A percentile compares a stretch with the other conserved stretches of the same genome.
Evolutionary conservation across 1,284 basidiomycete genomes (phyloP).

Genomic region (Austroboletus niveus): DNA sequence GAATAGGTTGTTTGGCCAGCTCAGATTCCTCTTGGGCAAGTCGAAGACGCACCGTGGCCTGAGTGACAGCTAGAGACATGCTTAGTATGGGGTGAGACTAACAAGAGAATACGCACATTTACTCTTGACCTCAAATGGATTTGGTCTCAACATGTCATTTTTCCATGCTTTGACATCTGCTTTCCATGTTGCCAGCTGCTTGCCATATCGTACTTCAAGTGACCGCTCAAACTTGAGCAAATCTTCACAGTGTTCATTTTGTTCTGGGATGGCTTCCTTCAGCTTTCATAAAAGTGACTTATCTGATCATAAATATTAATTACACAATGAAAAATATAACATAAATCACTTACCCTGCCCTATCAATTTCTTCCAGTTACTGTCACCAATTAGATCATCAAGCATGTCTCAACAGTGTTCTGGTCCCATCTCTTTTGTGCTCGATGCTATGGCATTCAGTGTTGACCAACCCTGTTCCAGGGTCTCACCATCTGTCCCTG

Average conservation of each 20-base stretch:
- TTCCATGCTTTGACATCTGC: neutral
- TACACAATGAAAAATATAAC: neutral
- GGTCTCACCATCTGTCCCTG: slow-evolving; percentile 5
- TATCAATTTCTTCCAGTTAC: slow-evolving; percentile 7
- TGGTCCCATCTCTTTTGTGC: neutral
- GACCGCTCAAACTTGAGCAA: too few relatives aligned
- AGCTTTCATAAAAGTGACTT: neutral
- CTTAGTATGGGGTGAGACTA: too few relatives aligned
- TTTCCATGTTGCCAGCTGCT: too few relatives aligned
- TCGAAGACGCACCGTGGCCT: too few relatives aligned
- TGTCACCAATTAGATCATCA: slow-evolving; percentile 2
- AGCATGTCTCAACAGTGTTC: neutral
- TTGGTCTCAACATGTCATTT: neutral
- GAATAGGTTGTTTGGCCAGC: neutral
- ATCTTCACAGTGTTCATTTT: too few relatives aligned
- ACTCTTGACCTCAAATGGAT: neutral
- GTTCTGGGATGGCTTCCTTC: neutral
- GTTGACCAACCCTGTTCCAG: slow-evolving; percentile 6
- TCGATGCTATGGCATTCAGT: slow-evolving; percentile 5
- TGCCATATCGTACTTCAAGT: too few relatives aligned
- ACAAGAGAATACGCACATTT: too few relatives aligned
- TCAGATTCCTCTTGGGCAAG: too few relatives aligned
- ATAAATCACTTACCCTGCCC: neutral
- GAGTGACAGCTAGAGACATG: too few relatives aligned
- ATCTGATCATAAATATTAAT: neutral